Evolutionary conservation across 2,329 filamentous ascomycete genomes (phyloP).

Genomic region (Diaporthe eres): DNA sequence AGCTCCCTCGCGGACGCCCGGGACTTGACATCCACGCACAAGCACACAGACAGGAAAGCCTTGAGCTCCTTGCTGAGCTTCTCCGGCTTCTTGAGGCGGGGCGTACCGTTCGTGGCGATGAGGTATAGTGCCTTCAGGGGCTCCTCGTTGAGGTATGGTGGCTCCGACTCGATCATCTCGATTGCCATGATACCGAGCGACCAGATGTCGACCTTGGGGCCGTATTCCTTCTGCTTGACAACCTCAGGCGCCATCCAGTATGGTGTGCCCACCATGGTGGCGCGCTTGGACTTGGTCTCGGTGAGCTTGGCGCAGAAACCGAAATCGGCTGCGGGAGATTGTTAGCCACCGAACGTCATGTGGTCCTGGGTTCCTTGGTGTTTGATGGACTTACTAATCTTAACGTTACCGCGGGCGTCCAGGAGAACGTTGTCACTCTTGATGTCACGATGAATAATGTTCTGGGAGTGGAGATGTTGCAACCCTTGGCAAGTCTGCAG

Average conservation of each 20-base stretch:
- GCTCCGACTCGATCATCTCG: slow-evolving; percentile 99
- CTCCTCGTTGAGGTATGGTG: slow-evolving; percentile 97
- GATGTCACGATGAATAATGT: slow-evolving; percentile 99
- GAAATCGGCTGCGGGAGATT: slow-evolving; percentile 83
- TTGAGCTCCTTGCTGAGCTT: slow-evolving; percentile 98
- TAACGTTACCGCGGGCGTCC: slow-evolving; percentile 94
- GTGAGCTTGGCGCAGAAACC: slow-evolving; percentile 99
- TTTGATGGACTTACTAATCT: slow-evolving; percentile 81
- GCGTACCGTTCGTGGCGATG: slow-evolving; percentile 97
- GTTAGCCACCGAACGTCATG: slow-evolving; percentile 47
- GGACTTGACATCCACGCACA: slow-evolving; percentile 96
- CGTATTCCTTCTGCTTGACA: slow-evolving; percentile 99
- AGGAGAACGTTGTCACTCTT: slow-evolving; percentile 99
- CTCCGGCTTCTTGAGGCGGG: slow-evolving; percentile 96
- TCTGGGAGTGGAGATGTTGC: slow-evolving; percentile 93
- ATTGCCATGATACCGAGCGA: slow-evolving; percentile 99
- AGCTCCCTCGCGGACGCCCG: slow-evolving; percentile 93
- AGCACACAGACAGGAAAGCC: slow-evolving; percentile 94
- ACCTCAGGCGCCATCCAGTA: slow-evolving; percentile 99
- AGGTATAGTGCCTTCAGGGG: slow-evolving; percentile 97
- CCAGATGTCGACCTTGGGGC: slow-evolving; percentile 98
- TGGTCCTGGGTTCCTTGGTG: background rate
- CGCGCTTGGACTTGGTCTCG: slow-evolving; percentile 95
- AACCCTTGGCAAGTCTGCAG: slow-evolving; percentile 92
- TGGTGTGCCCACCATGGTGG: slow-evolving; percentile 98